Conservation (phyloP, 306 rosid species). For the Cicer judaicum region DNA sequence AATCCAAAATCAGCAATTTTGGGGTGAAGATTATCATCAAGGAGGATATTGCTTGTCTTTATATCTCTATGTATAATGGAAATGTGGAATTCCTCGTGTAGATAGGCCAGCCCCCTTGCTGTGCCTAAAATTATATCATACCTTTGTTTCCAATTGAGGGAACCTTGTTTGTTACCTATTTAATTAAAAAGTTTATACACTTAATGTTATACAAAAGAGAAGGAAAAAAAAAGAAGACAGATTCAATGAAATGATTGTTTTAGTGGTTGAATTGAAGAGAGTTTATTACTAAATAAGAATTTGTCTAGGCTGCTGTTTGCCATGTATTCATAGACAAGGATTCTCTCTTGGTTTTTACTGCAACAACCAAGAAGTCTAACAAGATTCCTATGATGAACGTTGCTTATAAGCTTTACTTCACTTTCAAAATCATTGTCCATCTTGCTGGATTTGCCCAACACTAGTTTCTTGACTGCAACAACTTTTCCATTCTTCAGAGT, state of each 20-base stretch:
- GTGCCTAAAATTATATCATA: conserved; percentile 61
- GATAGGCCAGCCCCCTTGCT: conserved; percentile 69
- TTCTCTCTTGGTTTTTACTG: conserved; percentile 59
- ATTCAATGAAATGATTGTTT: background rate
- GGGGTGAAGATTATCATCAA: conserved; percentile 62
- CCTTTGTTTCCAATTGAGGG: conserved; percentile 66
- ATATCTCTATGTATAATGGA: conserved; percentile 81
- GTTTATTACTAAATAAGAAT: conserved; percentile 65
- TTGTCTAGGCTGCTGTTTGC: conserved; percentile 66
- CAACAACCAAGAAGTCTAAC: conserved; percentile 79
- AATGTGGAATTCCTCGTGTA: conserved; percentile 71
- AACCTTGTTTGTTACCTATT: conserved; percentile 57
- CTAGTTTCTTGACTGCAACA: conserved; percentile 68
- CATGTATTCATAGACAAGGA: conserved; percentile 76
- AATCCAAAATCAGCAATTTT: conserved; percentile 77
- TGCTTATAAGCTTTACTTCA: conserved; percentile 74
- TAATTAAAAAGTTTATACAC: background rate
- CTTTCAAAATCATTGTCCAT: conserved; percentile 60
- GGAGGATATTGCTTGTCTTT: conserved; percentile 66
- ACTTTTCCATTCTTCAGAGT: conserved; percentile 65
- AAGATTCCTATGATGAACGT: conserved; percentile 71
- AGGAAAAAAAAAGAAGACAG: background rate
- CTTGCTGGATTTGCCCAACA: conserved; percentile 53
- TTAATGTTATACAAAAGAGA: background rate
- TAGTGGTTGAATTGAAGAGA: background rate